phyloP scores from a whole-genome alignment of 192 early-diverging fungal genomes.

The Diversispora epigaea region DNA sequence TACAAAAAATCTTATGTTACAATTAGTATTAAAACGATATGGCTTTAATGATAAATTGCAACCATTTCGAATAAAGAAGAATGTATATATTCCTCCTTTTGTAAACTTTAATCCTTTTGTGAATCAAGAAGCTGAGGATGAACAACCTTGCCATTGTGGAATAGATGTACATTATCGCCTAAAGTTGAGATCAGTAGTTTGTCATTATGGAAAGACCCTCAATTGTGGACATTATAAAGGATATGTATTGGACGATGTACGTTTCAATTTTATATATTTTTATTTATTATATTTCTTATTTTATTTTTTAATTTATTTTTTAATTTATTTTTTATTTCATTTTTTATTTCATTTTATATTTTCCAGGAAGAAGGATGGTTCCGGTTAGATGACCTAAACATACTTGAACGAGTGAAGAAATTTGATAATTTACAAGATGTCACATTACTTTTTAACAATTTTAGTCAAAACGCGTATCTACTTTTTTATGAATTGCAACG shows the following conservation, averaged over 20 bases:
- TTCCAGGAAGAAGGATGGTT: constrained; percentile 47
- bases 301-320: constrained; percentile 21
- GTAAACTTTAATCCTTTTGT: constrained; percentile 54
- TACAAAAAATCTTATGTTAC: constrained; percentile 58
- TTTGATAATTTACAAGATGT: constrained; percentile 38
- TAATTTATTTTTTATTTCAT: constrained; percentile 30
- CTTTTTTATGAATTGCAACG: constrained; percentile 63
- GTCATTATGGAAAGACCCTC: constrained; percentile 52
- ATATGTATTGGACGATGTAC: constrained; percentile 41
- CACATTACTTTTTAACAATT: constrained; percentile 46
- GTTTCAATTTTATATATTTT: neutral
- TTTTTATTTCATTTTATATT: constrained; percentile 6
- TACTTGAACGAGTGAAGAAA: constrained; percentile 43
- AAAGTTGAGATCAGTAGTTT: constrained; percentile 45
- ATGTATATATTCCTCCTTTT: constrained; percentile 52
- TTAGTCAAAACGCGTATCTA: constrained; percentile 57
- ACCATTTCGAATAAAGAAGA: constrained; percentile 45
- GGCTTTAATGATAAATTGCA: constrained; percentile 42
- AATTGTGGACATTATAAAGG: constrained; percentile 57
- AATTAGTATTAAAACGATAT: constrained; percentile 71
- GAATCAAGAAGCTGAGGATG: constrained; percentile 40
- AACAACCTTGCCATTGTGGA: constrained; percentile 32
- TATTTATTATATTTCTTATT: constrained; percentile 21
- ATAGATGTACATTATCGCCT: constrained; percentile 17
- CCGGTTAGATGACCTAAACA: constrained; percentile 63